These are phyloP conservation scores for Auriculariales sp. DNA, from an alignment of 768 basidiomycete species.

Conservation along the genomic window DNA sequence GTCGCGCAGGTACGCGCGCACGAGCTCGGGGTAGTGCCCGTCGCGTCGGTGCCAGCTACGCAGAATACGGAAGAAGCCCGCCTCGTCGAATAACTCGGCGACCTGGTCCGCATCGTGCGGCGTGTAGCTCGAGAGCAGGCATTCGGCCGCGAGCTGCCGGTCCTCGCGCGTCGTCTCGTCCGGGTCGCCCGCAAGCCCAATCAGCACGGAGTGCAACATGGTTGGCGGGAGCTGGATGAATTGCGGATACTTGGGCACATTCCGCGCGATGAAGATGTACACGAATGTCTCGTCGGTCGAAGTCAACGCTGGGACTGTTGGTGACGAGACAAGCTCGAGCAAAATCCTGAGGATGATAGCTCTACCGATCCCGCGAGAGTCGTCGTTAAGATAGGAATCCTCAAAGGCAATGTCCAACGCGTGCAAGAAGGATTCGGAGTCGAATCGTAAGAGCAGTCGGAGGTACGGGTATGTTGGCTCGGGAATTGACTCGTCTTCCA, in stretches of 20 bases:
- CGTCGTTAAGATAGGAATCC: constrained; percentile 78
- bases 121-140: constrained; percentile 78
- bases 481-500: constrained; percentile 53
- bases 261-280: constrained; percentile 91
- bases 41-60: constrained; percentile 69
- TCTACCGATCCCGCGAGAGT: constrained; percentile 49
- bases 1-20: constrained; percentile 66
- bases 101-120: constrained; percentile 65
- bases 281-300: constrained; percentile 64
- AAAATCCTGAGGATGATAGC: constrained; percentile 74
- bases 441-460: constrained; percentile 69
- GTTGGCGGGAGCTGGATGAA: constrained; percentile 56
- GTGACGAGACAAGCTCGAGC: constrained; percentile 51
- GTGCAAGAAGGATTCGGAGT: constrained; percentile 89
- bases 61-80: constrained; percentile 86
- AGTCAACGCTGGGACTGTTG: constrained; percentile 31
- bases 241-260: constrained; percentile 92
- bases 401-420: constrained; percentile 91
- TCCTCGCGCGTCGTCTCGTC: constrained; percentile 79
- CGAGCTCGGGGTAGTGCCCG: constrained; percentile 55
- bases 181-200: constrained; percentile 58
- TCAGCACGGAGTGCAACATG: constrained; percentile 58
- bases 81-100: constrained; percentile 53
- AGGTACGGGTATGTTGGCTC: constrained; percentile 88
- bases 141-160: constrained; percentile 88